Evolutionary conservation across 1,284 basidiomycete genomes (phyloP).

Genomic region (Heliocybe sulcata): DNA sequence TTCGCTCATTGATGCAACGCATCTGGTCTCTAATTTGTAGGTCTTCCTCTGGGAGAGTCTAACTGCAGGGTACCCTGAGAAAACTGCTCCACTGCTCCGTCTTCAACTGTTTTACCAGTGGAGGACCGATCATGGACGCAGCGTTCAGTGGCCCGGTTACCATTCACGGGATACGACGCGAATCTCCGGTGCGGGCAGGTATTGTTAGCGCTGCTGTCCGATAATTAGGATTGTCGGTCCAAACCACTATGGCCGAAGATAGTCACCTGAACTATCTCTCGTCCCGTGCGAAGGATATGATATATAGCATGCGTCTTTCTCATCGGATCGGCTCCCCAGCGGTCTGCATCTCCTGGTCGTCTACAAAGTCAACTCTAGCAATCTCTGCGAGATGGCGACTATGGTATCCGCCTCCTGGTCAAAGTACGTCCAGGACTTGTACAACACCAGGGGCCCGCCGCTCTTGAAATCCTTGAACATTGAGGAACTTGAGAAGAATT

Average conservation of each 20-base stretch:
- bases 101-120: background rate
- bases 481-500: conserved; percentile 35
- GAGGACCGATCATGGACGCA: background rate
- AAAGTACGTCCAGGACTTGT: conserved; percentile 19
- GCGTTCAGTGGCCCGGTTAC: background rate
- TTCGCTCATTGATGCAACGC: background rate
- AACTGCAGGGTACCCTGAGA: background rate
- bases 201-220: background rate
- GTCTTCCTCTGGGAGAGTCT: background rate
- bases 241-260: background rate
- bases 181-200: background rate
- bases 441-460: conserved; percentile 20
- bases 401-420: conserved; percentile 17
- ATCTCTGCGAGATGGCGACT: background rate
- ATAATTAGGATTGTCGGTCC: background rate
- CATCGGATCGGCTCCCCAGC: background rate
- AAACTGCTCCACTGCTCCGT: background rate
- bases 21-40: background rate
- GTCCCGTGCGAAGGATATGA: background rate
- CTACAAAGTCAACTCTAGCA: background rate
- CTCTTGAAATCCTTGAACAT: conserved; percentile 31
- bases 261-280: background rate
- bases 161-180: background rate
- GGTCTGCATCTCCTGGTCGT: background rate
- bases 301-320: background rate